Evolutionary conservation across 108 stramenopile species (phyloP), one percentile per base, ranked within the genome.

Genomic region (Nannochloropsis salina): DNA sequence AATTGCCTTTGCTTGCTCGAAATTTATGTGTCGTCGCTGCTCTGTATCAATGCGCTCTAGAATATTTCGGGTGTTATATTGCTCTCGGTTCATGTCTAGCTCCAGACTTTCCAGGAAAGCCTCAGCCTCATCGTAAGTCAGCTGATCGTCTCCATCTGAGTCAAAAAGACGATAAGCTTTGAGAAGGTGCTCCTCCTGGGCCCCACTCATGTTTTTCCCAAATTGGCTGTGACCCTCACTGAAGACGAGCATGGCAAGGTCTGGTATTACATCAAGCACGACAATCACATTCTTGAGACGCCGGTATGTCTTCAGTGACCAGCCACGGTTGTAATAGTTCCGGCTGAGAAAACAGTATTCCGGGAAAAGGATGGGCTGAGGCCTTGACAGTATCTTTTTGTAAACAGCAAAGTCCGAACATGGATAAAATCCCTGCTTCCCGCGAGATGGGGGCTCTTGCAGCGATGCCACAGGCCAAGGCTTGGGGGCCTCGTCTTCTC

Each of bases 261-360:
- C 83, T n/a, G 93, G 93, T 41, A 87, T 88, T 89, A 89, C 97
- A 86, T 98, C 97, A 95, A 99, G 93, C 15, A 96, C 92, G 9
- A 98, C 94, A 79, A 99, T 96, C 18, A 98, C 94, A 92, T 98
- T 99, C 92, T 99, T 98, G 82, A 99, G 87, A 41, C 98, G 94
- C 6, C 98, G 93, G 91, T 95, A 95, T 12, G 96, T 97, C 89
- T 95, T 95, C 74, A 96, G 91, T 44, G 94, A 93, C 99, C 99
- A 99, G 42, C 89, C 88, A 81, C 92, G 92, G 80, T 98, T 94
- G 87, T 96, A 99, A 92, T 98, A 96, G 92, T 99, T 99, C 61
- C 94, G 95, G 9, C 95, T 95, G 51, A 98, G 86, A 90, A 93
- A 89, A 44, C 92, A 42, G 12, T 85, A 91, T 43, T 90, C 85